A percentile compares a stretch with the other conserved stretches of the same genome.
Conservation (phyloP, 2,329 filamentous ascomycete genomes). For the Sarocladium oryzae region DNA sequence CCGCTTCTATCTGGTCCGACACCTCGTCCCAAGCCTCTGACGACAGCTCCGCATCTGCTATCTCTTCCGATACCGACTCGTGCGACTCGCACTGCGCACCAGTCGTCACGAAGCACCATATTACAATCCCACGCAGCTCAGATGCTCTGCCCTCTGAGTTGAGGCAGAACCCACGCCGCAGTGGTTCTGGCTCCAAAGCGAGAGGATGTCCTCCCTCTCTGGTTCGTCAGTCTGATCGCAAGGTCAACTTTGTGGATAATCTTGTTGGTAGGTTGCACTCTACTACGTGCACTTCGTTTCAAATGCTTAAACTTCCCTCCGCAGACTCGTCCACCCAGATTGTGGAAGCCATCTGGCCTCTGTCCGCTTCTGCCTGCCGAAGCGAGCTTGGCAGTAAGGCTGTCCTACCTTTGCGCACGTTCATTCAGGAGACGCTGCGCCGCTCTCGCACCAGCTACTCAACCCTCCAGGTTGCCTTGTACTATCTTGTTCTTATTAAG, state of each 20-base stretch:
- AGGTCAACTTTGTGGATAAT: conserved; percentile 91
- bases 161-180: conserved; percentile 58
- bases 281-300: conserved; percentile 13
- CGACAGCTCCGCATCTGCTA: conserved; percentile 30
- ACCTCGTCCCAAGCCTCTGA: conserved; percentile 64
- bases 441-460: conserved; percentile 96
- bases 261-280: conserved; percentile 81
- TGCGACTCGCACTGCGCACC: conserved; percentile 12
- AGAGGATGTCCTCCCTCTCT: conserved; percentile 63
- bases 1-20: conserved; percentile 72
- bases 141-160: conserved; percentile 51
- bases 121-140: conserved; percentile 14
- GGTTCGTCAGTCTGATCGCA: conserved; percentile 82
- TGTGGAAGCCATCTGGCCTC: conserved; percentile 94
- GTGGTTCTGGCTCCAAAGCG: conserved; percentile 45
- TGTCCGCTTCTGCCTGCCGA: conserved; percentile 73
- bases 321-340: conserved; percentile 95
- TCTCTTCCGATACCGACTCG: conserved; percentile 12
- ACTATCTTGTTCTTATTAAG: conserved; percentile 93
- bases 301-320: conserved; percentile 26
- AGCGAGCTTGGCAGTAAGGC: conserved; percentile 66
- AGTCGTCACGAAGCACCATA: conserved; percentile 18
- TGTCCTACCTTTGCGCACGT: conserved; percentile 84
- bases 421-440: conserved; percentile 94
- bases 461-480: conserved; percentile 91